These are phyloP conservation scores for Hypoxylon fragiforme DNA, from an alignment of 495 filamentous ascomycete genomes.

Conservation along the genomic window DNA sequence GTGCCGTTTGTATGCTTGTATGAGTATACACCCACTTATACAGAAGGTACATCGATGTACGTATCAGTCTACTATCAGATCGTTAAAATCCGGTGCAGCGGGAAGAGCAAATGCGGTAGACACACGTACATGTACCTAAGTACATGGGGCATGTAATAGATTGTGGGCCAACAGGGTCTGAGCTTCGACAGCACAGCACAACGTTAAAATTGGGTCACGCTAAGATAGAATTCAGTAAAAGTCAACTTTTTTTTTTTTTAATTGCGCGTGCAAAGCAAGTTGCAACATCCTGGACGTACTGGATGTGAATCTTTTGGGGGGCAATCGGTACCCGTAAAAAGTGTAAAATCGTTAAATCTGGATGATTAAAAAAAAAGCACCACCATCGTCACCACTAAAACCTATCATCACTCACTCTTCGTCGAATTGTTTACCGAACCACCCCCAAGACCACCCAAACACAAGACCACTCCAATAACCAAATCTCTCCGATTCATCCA, in stretches of 20 bases:
- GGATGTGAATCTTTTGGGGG: no score
- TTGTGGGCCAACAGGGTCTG: slow-evolving; percentile 29
- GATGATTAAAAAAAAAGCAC: no score
- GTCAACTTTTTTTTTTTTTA: slow-evolving; percentile 4
- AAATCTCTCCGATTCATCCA: no score
- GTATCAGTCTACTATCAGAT: neutral
- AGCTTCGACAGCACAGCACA: slow-evolving; percentile 25
- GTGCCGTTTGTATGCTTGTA: neutral
- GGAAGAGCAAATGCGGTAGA: slow-evolving; percentile 24
- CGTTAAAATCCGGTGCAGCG: no score
- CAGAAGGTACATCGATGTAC: no score
- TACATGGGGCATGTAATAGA: slow-evolving; percentile 24
- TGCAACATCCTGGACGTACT: no score
- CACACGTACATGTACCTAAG: slow-evolving; percentile 15
- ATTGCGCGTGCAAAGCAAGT: neutral
- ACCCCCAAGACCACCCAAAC: neutral
- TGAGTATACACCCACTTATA: neutral
- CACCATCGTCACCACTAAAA: neutral
- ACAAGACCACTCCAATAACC: no score
- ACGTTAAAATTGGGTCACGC: slow-evolving; percentile 33
- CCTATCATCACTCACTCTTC: neutral
- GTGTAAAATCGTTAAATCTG: no score
- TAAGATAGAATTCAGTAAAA: slow-evolving; percentile 4
- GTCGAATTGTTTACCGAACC: neutral
- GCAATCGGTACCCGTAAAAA: no score